Evolutionary conservation across 495 filamentous ascomycete genomes (phyloP), one percentile per base, ranked within the genome.

Genomic region (Xylaria nigripes): DNA sequence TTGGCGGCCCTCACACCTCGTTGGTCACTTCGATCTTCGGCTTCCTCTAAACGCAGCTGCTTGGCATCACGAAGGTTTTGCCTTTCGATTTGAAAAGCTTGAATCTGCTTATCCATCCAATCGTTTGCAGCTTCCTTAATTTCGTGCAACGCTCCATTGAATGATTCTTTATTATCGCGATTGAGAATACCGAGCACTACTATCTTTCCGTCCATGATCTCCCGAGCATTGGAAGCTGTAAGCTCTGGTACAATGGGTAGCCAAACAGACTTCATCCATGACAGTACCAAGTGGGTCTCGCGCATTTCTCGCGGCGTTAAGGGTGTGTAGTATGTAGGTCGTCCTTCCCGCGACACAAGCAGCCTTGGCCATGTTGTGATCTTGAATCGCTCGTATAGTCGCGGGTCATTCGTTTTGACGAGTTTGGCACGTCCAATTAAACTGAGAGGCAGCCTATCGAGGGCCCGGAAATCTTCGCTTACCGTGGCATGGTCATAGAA

Each of bases 251-350:
- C 89, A 50, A 98, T 92, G n/a, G 93, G 93, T 29, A 96, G 78
- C 94, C 94, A 98, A 21, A 95, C 89, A 18, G 82, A 86, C 57
- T 86, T 86, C 92, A 97, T 96, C 93, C 93, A 98, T 53, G 75
- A 75, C 2, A 96, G 78, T 16, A 98, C 79, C 63, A 84, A 77
- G 27, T 82, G 77, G 55, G 84, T 84, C 58, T 97, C 90, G 43
- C 93, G 82, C 87, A 96, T 96, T 51, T 95, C 88, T 57, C 83
- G 80, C 1, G 93, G 93, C 1, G 86, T 81, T 18, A 97, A 75
- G 15, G 83, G 85, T 32, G 80, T 85, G 70, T 93, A 98, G 65
- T 95, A 95, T 8, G 82, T 93, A 46, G 92, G 84, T 10, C 86
- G 82, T 8, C 89, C 89, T 67, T 96, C 90, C 45, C 93, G 79